phyloP scores from a whole-genome alignment of 2,329 filamentous ascomycete genomes.

The Colletotrichum navitas region DNA sequence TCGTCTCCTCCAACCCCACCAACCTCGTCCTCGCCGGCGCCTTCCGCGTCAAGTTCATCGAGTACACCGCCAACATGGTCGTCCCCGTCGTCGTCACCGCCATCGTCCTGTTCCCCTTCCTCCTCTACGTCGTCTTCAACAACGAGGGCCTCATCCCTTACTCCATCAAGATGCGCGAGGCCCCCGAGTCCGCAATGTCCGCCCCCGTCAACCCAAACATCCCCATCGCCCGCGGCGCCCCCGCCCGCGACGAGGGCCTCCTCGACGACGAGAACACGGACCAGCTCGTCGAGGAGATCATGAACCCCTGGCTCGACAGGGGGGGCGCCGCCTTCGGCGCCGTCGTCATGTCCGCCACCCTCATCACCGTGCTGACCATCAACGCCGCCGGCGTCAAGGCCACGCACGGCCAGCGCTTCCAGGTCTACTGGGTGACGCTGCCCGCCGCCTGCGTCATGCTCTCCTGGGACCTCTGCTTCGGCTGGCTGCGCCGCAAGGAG shows the following conservation, averaged over 20 bases:
- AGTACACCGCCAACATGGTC: constrained; percentile 83
- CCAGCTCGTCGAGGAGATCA: constrained; percentile 75
- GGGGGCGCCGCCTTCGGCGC: constrained; percentile 73
- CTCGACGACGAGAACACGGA: constrained; percentile 53
- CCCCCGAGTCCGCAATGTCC: constrained; percentile 68
- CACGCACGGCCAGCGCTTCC: constrained; percentile 56
- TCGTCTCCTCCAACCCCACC: constrained; percentile 83
- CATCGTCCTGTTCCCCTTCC: constrained; percentile 75
- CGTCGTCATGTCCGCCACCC: constrained; percentile 74
- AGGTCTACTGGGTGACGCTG: constrained; percentile 77
- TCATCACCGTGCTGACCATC: constrained; percentile 74
- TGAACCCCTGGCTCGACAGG: constrained; percentile 81
- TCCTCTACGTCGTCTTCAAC: constrained; percentile 77
- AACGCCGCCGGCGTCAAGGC: constrained; percentile 70
- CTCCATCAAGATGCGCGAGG: constrained; percentile 76
- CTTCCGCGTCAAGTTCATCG: constrained; percentile 78
- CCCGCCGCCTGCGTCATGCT: constrained; percentile 78
- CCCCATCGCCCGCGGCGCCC: constrained; percentile 69
- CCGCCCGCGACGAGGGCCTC: constrained; percentile 48
- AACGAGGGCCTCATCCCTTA: constrained; percentile 73
- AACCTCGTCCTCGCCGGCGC: constrained; percentile 81
- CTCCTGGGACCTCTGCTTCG: constrained; percentile 73
- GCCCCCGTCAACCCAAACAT: constrained; percentile 80
- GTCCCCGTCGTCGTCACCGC: constrained; percentile 78
- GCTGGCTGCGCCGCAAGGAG: constrained; percentile 72